phyloP scores from a whole-genome alignment of 192 early-diverging fungal species.

The Linnemannia exigua region DNA sequence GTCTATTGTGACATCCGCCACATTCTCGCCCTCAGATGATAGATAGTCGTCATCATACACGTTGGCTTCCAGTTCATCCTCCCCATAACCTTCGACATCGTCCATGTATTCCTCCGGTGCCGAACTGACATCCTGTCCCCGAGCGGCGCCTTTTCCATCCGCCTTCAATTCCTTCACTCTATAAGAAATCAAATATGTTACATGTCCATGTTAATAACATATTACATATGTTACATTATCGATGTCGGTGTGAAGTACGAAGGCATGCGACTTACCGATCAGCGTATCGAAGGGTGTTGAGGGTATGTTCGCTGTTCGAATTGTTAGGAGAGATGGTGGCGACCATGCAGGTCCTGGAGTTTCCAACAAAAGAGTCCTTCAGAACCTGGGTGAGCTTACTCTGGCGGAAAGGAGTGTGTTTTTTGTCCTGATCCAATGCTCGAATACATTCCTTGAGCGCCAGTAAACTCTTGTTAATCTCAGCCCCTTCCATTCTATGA shows the following conservation, averaged over 20 bases:
- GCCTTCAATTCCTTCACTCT: conserved; percentile 56
- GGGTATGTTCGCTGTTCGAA: conserved; percentile 96
- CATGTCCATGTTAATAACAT: background rate
- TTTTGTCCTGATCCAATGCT: conserved; percentile 94
- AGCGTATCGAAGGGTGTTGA: conserved; percentile 98
- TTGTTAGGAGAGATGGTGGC: conserved; percentile 97
- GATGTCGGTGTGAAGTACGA: background rate
- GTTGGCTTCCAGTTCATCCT: conserved; percentile 22
- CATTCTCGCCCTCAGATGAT: conserved; percentile 56
- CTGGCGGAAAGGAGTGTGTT: conserved; percentile 97
- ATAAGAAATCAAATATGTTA: background rate
- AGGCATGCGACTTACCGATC: conserved; percentile 71
- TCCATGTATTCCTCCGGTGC: conserved; percentile 50
- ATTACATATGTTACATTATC: background rate
- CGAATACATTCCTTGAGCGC: conserved; percentile 99
- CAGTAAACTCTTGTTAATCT: conserved; percentile 99
- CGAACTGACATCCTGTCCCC: conserved; percentile 11
- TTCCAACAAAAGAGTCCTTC: conserved; percentile 98
- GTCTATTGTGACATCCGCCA: conserved; percentile 59
- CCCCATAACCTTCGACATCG: conserved; percentile 33
- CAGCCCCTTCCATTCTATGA: conserved; percentile 94
- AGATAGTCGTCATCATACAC: conserved; percentile 42
- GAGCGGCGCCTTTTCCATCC: conserved; percentile 19
- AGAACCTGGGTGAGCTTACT: conserved; percentile 97
- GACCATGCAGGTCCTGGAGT: conserved; percentile 99